Evolutionary conservation across 106 monocot species (phyloP).

Genomic region (Cymbidium sinense): DNA sequence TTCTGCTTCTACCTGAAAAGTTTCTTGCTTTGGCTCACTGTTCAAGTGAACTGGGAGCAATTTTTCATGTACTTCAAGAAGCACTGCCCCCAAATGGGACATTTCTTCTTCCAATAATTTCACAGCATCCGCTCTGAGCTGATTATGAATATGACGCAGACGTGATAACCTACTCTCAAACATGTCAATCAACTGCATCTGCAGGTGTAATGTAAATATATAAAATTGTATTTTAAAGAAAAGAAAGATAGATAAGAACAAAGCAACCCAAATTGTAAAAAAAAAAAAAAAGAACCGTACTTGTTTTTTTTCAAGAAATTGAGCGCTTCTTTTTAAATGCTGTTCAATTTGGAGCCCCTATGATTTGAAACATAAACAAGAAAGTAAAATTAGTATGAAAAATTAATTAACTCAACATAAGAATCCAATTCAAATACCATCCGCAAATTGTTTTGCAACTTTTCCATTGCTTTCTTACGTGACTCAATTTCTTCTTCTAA

Average conservation of each 20-base stretch:
- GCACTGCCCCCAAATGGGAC: slow-evolving; percentile 22
- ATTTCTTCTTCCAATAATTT: slow-evolving; percentile 66
- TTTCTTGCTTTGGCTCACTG: slow-evolving; percentile 17
- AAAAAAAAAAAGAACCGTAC: slow-evolving; percentile 28
- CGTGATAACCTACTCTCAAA: slow-evolving; percentile 38
- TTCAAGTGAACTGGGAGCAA: slow-evolving; percentile 30
- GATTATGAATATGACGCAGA: slow-evolving; percentile 39
- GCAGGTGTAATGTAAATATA: slow-evolving; percentile 16
- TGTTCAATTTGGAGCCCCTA: slow-evolving; percentile 89
- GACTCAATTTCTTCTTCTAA: slow-evolving; percentile 70
- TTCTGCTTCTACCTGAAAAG: slow-evolving; percentile 24
- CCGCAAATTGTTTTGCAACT: slow-evolving; percentile 69
- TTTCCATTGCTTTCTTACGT: slow-evolving; percentile 52
- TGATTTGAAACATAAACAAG: slow-evolving; percentile 4
- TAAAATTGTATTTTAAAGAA: slow-evolving; percentile 10
- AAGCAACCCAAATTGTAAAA: background rate
- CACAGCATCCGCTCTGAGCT: slow-evolving; percentile 49
- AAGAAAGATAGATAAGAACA: background rate
- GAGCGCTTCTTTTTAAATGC: slow-evolving; percentile 68
- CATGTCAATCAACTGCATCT: slow-evolving; percentile 38
- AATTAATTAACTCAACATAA: background rate
- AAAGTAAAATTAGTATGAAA: background rate
- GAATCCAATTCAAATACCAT: slow-evolving; percentile 43
- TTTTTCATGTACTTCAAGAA: slow-evolving; percentile 42
- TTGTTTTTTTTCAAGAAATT: slow-evolving; percentile 50